Conservation (phyloP, 2,329 filamentous ascomycete genomes). For the Penicillium sp. region DNA sequence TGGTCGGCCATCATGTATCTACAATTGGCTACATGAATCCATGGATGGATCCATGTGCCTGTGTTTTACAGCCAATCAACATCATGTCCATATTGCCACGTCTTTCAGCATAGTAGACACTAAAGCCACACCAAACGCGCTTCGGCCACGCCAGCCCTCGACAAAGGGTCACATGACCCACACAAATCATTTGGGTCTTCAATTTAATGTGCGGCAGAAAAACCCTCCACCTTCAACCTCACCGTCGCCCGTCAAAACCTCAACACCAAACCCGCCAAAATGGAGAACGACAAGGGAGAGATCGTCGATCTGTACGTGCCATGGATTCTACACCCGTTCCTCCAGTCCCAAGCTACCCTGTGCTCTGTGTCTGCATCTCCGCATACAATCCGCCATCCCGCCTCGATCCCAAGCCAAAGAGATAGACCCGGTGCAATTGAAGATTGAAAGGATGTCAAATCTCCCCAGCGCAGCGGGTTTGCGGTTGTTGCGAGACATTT, state of each 20-base stretch:
- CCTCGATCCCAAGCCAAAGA: conserved; percentile 7
- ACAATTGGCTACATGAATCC: neutral
- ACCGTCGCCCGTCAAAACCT: conserved; percentile 40
- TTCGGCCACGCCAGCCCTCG: conserved; percentile 35
- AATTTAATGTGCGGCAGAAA: conserved; percentile 32
- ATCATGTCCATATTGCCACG: conserved; percentile 20
- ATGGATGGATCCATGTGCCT: neutral
- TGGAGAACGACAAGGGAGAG: conserved; percentile 99
- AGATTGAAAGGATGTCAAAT: neutral
- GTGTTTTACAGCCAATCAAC: neutral
- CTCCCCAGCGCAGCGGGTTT: neutral
- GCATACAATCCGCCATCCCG: conserved; percentile 4
- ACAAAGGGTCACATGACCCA: conserved; percentile 45
- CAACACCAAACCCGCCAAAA: conserved; percentile 58
- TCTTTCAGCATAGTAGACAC: neutral
- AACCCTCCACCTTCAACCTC: conserved; percentile 34
- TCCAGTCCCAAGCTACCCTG: conserved; percentile 12
- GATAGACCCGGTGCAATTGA: neutral
- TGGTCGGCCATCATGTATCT: neutral
- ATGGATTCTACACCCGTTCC: conserved; percentile 17
- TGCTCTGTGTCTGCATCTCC: conserved; percentile 19
- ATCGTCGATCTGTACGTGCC: conserved; percentile 92
- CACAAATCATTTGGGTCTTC: conserved; percentile 37
- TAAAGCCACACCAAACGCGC: conserved; percentile 16
- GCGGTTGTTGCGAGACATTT: conserved; percentile 7